These are phyloP conservation scores for Hippophae rhamnoides DNA, from an alignment of 306 rosid genomes.

Conservation along the genomic window DNA sequence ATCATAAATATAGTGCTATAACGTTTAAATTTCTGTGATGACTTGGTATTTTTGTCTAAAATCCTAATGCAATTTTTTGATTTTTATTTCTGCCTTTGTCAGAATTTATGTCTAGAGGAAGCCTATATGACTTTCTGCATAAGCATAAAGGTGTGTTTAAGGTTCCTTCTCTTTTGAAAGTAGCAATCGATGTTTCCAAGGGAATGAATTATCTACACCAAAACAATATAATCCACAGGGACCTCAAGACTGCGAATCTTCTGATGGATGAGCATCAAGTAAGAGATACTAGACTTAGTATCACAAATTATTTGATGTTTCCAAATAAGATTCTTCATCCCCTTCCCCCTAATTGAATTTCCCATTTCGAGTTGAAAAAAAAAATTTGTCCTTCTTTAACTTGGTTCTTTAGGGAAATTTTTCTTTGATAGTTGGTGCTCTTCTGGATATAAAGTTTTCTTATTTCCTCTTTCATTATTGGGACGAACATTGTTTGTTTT, in stretches of 20 bases:
- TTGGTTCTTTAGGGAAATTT: neutral
- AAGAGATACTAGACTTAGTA: conserved; percentile 31
- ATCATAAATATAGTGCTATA: neutral
- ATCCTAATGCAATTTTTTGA: conserved; percentile 20
- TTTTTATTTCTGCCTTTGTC: conserved; percentile 38
- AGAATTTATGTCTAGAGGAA: conserved; percentile 97
- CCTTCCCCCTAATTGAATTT: too few species aligned
- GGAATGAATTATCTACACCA: conserved; percentile 98
- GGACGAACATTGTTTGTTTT: neutral
- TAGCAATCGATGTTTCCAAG: conserved; percentile 82
- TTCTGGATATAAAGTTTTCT: neutral
- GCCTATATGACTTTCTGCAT: conserved; percentile 91
- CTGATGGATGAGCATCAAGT: conserved; percentile 98
- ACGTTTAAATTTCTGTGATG: conserved; percentile 19
- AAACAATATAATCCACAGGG: conserved; percentile 96
- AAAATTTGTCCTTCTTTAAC: too few species aligned
- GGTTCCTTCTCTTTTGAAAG: conserved; percentile 91
- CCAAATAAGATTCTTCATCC: conserved; percentile 1
- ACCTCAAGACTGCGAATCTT: conserved; percentile 99
- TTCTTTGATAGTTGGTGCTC: neutral
- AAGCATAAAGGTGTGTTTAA: conserved; percentile 80
- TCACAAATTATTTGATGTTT: conserved; percentile 10
- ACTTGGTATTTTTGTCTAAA: conserved; percentile 19
- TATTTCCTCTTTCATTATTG: neutral
- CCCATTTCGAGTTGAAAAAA: too few species aligned